These are phyloP conservation scores for Flaveria linearis DNA, from an alignment of 129 eudicot species.

Conservation along the genomic window DNA sequence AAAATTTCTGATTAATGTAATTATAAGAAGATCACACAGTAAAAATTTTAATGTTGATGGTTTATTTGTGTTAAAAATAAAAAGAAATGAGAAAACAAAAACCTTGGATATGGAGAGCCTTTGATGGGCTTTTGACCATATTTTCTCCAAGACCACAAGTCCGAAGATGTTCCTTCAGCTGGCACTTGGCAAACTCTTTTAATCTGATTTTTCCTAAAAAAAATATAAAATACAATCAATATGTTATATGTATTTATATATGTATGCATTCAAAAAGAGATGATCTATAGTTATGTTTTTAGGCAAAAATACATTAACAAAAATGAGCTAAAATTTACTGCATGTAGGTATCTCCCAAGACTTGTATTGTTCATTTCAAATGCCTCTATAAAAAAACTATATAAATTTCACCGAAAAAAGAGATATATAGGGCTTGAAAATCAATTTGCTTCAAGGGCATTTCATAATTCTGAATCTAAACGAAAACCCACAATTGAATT, in stretches of 20 bases:
- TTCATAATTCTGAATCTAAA: not conserved
- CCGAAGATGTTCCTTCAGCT: slow-evolving; percentile 86
- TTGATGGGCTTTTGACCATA: slow-evolving; percentile 98
- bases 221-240: not conserved
- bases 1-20: no score
- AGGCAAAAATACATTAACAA: not conserved
- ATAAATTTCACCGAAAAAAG: not conserved
- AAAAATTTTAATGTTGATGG: not conserved
- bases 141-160: slow-evolving; percentile 97
- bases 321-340: slow-evolving; percentile 17
- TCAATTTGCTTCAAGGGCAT: slow-evolving; percentile 23
- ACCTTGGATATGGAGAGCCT: slow-evolving; percentile 99
- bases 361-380: slow-evolving; percentile 6
- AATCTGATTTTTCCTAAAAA: slow-evolving; percentile 70
- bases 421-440: not conserved
- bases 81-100: not conserved
- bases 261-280: no score
- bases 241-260: not conserved
- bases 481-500: slow-evolving; percentile 18
- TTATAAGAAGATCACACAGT: not conserved
- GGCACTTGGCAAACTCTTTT: slow-evolving; percentile 91
- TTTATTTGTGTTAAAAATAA: not conserved
- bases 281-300: no score
- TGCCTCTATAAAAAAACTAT: slow-evolving; percentile 16
- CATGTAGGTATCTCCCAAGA: slow-evolving; percentile 30